Evolutionary conservation across 2,329 filamentous ascomycete genomes (phyloP).

Genomic region (Penicillium sp.): DNA sequence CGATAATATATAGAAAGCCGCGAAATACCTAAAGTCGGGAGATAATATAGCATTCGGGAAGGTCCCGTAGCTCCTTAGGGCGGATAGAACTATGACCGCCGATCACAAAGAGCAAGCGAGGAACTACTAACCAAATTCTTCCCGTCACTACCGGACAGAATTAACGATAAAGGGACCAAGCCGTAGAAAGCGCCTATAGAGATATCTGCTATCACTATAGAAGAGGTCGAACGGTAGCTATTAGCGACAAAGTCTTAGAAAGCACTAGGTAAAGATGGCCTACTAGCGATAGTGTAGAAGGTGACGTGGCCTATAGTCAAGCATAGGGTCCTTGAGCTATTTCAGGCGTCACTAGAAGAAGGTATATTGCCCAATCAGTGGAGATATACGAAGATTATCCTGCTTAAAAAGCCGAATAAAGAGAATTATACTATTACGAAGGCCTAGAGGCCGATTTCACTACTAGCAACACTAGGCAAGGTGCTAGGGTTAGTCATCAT

Average conservation of each 20-base stretch:
- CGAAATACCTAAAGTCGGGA: constrained; percentile 27
- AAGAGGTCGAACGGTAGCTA: constrained; percentile 21
- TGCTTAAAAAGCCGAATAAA: constrained; percentile 29
- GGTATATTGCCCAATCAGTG: constrained; percentile 18
- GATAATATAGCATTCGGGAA: constrained; percentile 20
- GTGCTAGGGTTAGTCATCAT: constrained; percentile 33
- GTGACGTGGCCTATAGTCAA: constrained; percentile 28
- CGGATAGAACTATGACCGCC: constrained; percentile 14
- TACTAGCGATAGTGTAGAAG: constrained; percentile 28
- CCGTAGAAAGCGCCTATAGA: constrained; percentile 15
- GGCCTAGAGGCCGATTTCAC: not conserved
- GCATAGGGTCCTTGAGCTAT: constrained; percentile 21
- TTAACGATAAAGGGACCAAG: constrained; percentile 20
- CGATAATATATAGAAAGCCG: constrained; percentile 32
- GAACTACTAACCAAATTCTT: constrained; percentile 22
- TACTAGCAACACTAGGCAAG: not conserved
- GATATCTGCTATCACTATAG: constrained; percentile 7
- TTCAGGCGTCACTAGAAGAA: constrained; percentile 23
- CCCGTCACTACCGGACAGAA: constrained; percentile 15
- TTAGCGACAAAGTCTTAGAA: constrained; percentile 17
- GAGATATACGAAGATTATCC: constrained; percentile 27
- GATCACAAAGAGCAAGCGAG: constrained; percentile 21
- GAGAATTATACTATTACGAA: constrained; percentile 12
- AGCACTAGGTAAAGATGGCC: constrained; percentile 18
- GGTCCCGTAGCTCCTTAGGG: constrained; percentile 20